Percentiles rank a stretch among this genome's conserved stretches.
Evolutionary conservation across 202 grass and related monocot genomes (phyloP).

Genomic region (Hordeum pubiflorum): DNA sequence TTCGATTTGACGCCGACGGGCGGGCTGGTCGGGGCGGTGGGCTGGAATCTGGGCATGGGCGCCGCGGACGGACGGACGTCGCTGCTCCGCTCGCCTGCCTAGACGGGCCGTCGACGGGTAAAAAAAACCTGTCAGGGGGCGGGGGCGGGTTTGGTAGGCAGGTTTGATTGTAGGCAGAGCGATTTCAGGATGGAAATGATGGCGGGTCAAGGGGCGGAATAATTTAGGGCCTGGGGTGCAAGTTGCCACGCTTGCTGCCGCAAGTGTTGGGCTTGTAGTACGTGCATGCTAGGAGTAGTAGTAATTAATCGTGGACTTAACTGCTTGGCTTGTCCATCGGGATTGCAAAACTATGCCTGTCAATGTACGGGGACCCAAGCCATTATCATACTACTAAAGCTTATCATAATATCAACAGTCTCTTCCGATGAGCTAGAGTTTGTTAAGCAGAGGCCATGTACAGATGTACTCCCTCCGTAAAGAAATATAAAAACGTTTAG

Average conservation of each 20-base stretch:
- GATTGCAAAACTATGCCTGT: constrained; percentile 38
- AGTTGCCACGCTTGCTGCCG: constrained; percentile 39
- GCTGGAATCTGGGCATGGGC: too few species aligned
- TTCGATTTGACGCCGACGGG: too few species aligned
- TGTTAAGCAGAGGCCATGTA: not conserved
- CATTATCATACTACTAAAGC: too few species aligned
- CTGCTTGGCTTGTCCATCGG: constrained; percentile 14
- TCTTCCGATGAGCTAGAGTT: not conserved
- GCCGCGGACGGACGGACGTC: too few species aligned
- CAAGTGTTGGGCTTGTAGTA: constrained; percentile 19
- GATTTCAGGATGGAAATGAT: not conserved
- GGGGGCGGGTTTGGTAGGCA: too few species aligned
- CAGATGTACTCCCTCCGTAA: too few species aligned
- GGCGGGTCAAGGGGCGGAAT: constrained; percentile 9
- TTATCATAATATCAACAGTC: not conserved
- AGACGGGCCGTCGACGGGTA: too few species aligned
- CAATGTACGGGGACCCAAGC: not conserved
- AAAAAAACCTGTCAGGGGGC: too few species aligned
- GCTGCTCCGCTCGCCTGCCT: too few species aligned
- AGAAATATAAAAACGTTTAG: too few species aligned
- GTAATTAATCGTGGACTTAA: not conserved
- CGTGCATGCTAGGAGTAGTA: not conserved
- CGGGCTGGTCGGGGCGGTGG: too few species aligned
- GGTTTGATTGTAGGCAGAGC: too few species aligned
- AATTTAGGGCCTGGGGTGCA: constrained; percentile 3